Evolutionary conservation across 768 basidiomycete genomes (phyloP).

Genomic region (Solioccasus polychromus): DNA sequence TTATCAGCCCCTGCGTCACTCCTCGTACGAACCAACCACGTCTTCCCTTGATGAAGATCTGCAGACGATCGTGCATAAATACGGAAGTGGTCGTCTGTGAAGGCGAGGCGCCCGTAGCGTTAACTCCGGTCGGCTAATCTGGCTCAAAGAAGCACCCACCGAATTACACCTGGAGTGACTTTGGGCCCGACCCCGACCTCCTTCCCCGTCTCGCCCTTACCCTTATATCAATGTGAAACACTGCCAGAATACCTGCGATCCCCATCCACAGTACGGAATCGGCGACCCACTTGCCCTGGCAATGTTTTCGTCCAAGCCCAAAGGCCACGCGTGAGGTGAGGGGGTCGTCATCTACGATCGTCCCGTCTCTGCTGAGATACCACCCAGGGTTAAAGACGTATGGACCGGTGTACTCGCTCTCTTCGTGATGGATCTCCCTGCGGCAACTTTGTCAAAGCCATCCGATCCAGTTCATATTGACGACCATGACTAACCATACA

Average conservation of each 20-base stretch:
- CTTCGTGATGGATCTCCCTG: constrained; percentile 32
- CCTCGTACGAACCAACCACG: constrained; percentile 13
- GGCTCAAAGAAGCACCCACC: constrained; percentile 21
- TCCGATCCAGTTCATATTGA: not conserved
- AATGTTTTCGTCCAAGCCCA: constrained; percentile 32
- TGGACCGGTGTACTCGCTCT: constrained; percentile 27
- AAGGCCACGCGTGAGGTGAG: constrained; percentile 27
- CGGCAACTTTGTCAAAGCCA: not conserved
- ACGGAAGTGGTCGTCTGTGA: constrained; percentile 30
- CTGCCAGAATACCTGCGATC: constrained; percentile 27
- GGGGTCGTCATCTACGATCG: constrained; percentile 20
- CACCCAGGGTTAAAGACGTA: constrained; percentile 27
- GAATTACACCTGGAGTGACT: constrained; percentile 32
- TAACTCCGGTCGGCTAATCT: constrained; percentile 9
- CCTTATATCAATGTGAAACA: constrained; percentile 21
- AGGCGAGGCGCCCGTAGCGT: constrained; percentile 10
- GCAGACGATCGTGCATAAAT: constrained; percentile 27
- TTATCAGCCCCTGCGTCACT: constrained; percentile 1
- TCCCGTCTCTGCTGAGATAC: constrained; percentile 23
- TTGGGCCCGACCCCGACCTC: constrained; percentile 25
- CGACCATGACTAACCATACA: constrained; percentile 22
- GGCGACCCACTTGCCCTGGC: constrained; percentile 31
- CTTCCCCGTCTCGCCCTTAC: constrained; percentile 23
- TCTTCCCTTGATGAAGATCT: constrained; percentile 27
- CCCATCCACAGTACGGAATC: constrained; percentile 32